These are phyloP conservation scores for Macrocybe sp. DNA, from an alignment of 1,284 basidiomycete species.

Conservation along the genomic window DNA sequence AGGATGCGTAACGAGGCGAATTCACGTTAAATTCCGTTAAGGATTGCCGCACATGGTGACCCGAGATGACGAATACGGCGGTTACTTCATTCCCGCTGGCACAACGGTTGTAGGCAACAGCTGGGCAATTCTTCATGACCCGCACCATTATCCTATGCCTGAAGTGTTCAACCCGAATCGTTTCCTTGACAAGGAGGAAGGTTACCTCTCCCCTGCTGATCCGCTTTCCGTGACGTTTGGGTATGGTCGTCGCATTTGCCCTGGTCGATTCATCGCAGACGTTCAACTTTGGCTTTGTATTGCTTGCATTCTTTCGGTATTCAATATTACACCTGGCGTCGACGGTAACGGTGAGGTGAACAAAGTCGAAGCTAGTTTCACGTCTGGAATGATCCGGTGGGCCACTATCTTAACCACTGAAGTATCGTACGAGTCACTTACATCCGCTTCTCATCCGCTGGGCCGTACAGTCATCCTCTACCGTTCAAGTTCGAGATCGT, in stretches of 20 bases:
- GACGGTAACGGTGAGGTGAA: slow-evolving; percentile 29
- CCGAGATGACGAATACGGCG: slow-evolving; percentile 28
- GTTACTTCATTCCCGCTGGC: slow-evolving; percentile 24
- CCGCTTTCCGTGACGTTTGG: slow-evolving; percentile 41
- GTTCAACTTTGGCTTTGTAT: slow-evolving; percentile 46
- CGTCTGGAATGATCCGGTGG: slow-evolving; percentile 43
- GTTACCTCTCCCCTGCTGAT: slow-evolving; percentile 30
- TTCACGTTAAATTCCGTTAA: slow-evolving; percentile 12
- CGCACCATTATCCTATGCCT: slow-evolving; percentile 34
- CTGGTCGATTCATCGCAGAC: slow-evolving; percentile 44
- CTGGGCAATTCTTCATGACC: slow-evolving; percentile 46
- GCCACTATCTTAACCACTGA: slow-evolving; percentile 6
- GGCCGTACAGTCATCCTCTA: slow-evolving; percentile 25
- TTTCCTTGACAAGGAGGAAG: slow-evolving; percentile 28
- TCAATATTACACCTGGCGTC: slow-evolving; percentile 32
- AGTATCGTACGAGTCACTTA: not conserved
- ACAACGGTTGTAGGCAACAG: slow-evolving; percentile 24
- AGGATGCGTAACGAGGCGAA: not conserved
- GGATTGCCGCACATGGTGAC: slow-evolving; percentile 42
- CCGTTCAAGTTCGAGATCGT: slow-evolving; percentile 29
- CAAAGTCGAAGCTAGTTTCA: slow-evolving; percentile 30
- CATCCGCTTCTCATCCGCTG: too few relatives aligned
- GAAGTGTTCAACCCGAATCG: slow-evolving; percentile 40
- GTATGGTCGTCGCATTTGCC: slow-evolving; percentile 45
- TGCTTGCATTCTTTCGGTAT: slow-evolving; percentile 43